Evolutionary conservation across 805 yeast genomes (phyloP).

Genomic region (Saccharomycopsis fibuligera): DNA sequence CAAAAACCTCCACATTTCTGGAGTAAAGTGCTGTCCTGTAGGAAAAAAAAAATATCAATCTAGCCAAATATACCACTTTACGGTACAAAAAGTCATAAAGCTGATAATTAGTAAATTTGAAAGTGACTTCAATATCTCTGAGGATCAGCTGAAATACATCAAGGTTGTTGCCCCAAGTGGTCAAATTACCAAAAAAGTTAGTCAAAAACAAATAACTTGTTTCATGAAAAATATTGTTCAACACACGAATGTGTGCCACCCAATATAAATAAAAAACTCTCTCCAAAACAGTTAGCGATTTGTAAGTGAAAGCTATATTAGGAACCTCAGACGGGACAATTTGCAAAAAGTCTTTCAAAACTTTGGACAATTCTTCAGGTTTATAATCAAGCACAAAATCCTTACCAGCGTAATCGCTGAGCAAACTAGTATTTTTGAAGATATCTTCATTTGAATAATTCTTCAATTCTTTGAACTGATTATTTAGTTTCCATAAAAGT

Average conservation of each 20-base stretch:
- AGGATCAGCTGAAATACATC: neutral
- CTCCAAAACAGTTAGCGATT: neutral
- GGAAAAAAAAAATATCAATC: slow-evolving; percentile 6
- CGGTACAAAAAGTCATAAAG: neutral
- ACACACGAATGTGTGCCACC: neutral
- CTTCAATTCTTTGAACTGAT: neutral
- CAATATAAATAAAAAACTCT: slow-evolving; percentile 1
- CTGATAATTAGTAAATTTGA: neutral
- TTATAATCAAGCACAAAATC: neutral
- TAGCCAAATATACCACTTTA: slow-evolving; percentile 5
- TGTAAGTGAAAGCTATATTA: neutral
- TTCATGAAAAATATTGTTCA: slow-evolving; percentile 3
- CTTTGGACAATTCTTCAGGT: neutral
- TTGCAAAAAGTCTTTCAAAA: neutral
- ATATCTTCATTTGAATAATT: neutral
- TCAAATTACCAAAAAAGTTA: neutral
- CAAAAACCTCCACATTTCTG: neutral
- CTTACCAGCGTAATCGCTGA: neutral
- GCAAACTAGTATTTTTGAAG: neutral
- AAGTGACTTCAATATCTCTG: neutral
- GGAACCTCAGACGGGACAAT: neutral
- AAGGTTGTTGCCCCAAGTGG: neutral
- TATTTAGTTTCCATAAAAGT: neutral
- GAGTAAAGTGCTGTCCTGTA: slow-evolving; percentile 3
- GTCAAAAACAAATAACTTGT: slow-evolving; percentile 1